These are phyloP conservation scores for Saccharomyces hybrid DNA, from an alignment of 1,139 yeast species.

Conservation along the genomic window DNA sequence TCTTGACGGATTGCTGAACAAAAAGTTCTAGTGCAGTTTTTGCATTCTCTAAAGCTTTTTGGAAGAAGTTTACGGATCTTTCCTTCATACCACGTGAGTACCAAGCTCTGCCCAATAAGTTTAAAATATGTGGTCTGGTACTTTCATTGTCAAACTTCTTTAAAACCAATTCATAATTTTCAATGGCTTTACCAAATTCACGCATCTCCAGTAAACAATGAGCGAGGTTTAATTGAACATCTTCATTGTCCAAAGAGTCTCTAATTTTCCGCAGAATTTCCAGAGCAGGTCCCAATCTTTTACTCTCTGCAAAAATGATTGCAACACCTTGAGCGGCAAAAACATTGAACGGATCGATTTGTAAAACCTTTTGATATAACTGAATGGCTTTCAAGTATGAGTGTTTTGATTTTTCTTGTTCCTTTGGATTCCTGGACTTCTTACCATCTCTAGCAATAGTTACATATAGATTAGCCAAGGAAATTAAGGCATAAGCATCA, in stretches of 20 bases:
- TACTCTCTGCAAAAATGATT: constrained; percentile 82
- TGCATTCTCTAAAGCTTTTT: constrained; percentile 56
- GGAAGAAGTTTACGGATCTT: constrained; percentile 51
- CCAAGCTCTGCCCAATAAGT: constrained; percentile 87
- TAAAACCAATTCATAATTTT: constrained; percentile 75
- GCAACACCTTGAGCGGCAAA: constrained; percentile 98
- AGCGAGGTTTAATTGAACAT: constrained; percentile 79
- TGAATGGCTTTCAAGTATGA: constrained; percentile 85
- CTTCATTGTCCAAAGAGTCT: constrained; percentile 78
- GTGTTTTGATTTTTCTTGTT: constrained; percentile 60
- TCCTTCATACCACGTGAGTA: constrained; percentile 70
- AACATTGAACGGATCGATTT: constrained; percentile 76
- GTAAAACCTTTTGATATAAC: constrained; percentile 77
- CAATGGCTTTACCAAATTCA: constrained; percentile 81
- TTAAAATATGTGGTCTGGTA: constrained; percentile 46
- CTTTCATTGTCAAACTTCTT: constrained; percentile 55
- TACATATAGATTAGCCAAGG: constrained; percentile 83
- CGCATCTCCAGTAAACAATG: constrained; percentile 79
- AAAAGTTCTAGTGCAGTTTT: constrained; percentile 46
- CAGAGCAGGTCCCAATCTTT: constrained; percentile 66
- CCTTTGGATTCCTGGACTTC: constrained; percentile 36
- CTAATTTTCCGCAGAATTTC: constrained; percentile 83
- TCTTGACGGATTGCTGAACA: constrained; percentile 26
- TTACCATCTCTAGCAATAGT: constrained; percentile 74
- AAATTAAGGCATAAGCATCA: constrained; percentile 81